Evolutionary conservation across 768 basidiomycete genomes (phyloP).

Genomic region (Mycena venus): DNA sequence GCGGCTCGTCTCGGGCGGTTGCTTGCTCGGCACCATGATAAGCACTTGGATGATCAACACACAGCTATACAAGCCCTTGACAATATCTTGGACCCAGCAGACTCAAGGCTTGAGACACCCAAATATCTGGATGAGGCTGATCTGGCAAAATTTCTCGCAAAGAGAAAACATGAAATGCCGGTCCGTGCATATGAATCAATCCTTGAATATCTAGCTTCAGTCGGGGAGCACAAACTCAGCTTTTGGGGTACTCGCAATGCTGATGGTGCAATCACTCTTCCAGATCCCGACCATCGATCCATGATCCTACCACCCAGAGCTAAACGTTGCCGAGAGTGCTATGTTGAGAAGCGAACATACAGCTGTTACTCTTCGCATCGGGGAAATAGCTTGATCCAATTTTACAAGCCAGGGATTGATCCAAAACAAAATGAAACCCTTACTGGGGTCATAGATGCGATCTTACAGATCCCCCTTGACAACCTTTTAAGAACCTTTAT

Average conservation of each 20-base stretch:
- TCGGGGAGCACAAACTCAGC: constrained; percentile 15
- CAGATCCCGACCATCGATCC: constrained; percentile 4
- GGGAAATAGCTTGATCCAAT: constrained; percentile 17
- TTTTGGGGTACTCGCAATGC: constrained; percentile 17
- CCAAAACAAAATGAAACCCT: not conserved
- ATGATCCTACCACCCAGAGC: constrained; percentile 22
- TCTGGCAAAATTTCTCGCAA: constrained; percentile 7
- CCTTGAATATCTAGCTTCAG: constrained; percentile 6
- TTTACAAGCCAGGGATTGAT: constrained; percentile 9
- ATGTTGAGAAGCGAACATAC: constrained; percentile 23
- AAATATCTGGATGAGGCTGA: not conserved
- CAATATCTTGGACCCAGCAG: constrained; percentile 10
- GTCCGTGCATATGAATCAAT: not conserved
- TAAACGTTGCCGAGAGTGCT: constrained; percentile 4
- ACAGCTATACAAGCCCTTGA: not conserved
- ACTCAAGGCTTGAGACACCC: not conserved
- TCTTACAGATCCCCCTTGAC: constrained; percentile 16
- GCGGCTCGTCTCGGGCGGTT: constrained; percentile 14
- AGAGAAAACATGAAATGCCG: constrained; percentile 7
- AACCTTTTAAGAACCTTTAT: constrained; percentile 15
- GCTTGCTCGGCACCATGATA: constrained; percentile 17
- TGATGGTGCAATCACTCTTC: constrained; percentile 8
- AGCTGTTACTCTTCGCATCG: not conserved
- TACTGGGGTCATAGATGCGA: constrained; percentile 14
- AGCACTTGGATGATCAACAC: not conserved